A percentile compares a stretch with the other conserved stretches of the same genome.
These are phyloP conservation scores for Setaria italica DNA, from an alignment of 202 grass and related monocot species.

Conservation along the genomic window DNA sequence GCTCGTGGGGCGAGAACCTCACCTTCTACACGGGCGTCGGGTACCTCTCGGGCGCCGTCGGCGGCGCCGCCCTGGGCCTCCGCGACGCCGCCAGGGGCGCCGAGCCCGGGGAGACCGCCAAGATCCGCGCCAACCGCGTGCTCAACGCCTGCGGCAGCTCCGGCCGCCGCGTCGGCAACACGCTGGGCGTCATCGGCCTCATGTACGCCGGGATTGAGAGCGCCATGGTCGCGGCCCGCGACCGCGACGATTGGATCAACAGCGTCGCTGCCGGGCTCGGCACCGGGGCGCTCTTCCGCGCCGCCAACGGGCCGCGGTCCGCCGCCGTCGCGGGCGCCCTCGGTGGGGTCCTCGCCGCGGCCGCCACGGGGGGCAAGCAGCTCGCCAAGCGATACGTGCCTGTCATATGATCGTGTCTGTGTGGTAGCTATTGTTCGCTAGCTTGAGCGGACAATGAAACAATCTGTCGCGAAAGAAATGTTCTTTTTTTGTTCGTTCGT, in stretches of 20 bases:
- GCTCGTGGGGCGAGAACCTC: slow-evolving; percentile 97
- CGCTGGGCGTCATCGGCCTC: slow-evolving; percentile 72
- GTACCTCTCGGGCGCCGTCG: slow-evolving; percentile 70
- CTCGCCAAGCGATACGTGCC: slow-evolving; percentile 73
- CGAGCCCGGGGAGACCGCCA: slow-evolving; percentile 71
- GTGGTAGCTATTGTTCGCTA: not conserved
- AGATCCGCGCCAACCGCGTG: slow-evolving; percentile 85
- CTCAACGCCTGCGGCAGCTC: slow-evolving; percentile 86
- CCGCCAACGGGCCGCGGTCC: slow-evolving; percentile 78
- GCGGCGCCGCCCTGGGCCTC: slow-evolving; percentile 74
- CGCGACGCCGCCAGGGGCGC: slow-evolving; percentile 61
- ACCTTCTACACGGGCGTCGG: slow-evolving; percentile 86
- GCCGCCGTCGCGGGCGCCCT: slow-evolving; percentile 84
- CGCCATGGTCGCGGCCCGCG: slow-evolving; percentile 71
- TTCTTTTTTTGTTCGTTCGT: not conserved
- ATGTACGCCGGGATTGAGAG: slow-evolving; percentile 96
- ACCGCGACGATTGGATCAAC: slow-evolving; percentile 94
- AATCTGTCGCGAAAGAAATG: slow-evolving; percentile 9
- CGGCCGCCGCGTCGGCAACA: slow-evolving; percentile 81
- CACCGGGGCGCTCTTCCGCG: slow-evolving; percentile 75
- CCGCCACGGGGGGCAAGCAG: slow-evolving; percentile 73
- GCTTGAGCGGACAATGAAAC: slow-evolving; percentile 23
- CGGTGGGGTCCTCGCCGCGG: slow-evolving; percentile 73
- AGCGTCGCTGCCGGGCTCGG: slow-evolving; percentile 87
- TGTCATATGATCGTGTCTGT: slow-evolving; percentile 55